Conservation (phyloP, 129 eudicot genomes). For the Calendula officinalis region DNA sequence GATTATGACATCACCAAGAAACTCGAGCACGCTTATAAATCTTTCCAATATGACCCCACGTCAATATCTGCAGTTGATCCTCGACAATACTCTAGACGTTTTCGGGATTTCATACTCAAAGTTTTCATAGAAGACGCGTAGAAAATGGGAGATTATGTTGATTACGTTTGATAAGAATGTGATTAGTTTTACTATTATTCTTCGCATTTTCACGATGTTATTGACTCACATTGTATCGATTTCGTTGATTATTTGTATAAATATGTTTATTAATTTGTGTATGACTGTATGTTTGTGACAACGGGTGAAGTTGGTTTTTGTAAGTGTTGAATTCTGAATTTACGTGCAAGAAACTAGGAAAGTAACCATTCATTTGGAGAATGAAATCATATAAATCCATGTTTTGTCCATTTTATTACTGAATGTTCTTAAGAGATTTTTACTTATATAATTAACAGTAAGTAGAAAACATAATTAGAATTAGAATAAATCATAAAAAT, state of each 20-base stretch:
- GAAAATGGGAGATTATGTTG: slow-evolving; percentile 11
- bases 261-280: neutral
- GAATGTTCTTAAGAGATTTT: no score
- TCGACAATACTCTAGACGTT: slow-evolving; percentile 80
- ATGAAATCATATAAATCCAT: no score
- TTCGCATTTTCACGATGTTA: slow-evolving; percentile 8
- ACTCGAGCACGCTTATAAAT: slow-evolving; percentile 95
- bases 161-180: slow-evolving; percentile 15
- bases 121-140: slow-evolving; percentile 71
- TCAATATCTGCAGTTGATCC: slow-evolving; percentile 96
- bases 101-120: slow-evolving; percentile 75
- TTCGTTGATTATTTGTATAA: neutral
- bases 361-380: no score
- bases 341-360: no score
- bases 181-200: slow-evolving; percentile 16
- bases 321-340: neutral
- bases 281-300: no score
- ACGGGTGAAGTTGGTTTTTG: neutral
- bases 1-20: slow-evolving; percentile 94
- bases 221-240: neutral
- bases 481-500: no score
- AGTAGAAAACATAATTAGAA: no score
- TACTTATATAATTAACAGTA: no score
- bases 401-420: no score
- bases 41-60: slow-evolving; percentile 86